A percentile compares a stretch with the other conserved stretches of the same genome.
Evolutionary conservation across 768 basidiomycete species (phyloP).

Genomic region (Rhodotorula toruloides): DNA sequence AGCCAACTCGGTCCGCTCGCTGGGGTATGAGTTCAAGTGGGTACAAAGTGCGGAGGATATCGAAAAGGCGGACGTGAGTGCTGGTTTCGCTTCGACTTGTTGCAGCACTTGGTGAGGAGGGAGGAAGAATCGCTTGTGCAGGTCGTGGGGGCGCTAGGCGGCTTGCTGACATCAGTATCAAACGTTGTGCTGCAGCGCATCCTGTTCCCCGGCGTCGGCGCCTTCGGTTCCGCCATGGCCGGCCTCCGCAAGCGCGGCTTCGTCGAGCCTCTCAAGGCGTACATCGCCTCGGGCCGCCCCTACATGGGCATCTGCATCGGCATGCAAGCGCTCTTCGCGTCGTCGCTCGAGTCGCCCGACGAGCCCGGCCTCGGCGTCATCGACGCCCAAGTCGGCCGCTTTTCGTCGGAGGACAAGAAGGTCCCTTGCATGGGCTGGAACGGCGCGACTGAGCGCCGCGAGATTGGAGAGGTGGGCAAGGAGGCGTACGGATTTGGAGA

Average conservation of each 20-base stretch:
- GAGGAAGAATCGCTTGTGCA: too few species aligned
- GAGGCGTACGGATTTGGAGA: constrained; percentile 49
- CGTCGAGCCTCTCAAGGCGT: constrained; percentile 69
- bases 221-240: constrained; percentile 79
- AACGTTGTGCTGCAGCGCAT: constrained; percentile 82
- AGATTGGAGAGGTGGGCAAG: constrained; percentile 53
- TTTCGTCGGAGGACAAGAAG: constrained; percentile 58
- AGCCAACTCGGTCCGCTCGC: constrained; percentile 49
- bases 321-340: constrained; percentile 88
- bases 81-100: too few species aligned
- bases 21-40: constrained; percentile 87
- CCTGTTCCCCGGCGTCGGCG: constrained; percentile 93
- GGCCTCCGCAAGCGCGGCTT: constrained; percentile 68
- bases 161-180: too few species aligned
- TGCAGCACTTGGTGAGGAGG: too few species aligned
- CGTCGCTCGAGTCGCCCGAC: constrained; percentile 70
- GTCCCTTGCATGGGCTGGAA: constrained; percentile 99
- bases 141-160: too few species aligned
- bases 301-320: constrained; percentile 94
- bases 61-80: constrained; percentile 76
- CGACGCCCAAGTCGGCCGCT: constrained; percentile 73
- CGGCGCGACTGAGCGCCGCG: constrained; percentile 43
- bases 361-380: constrained; percentile 74
- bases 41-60: constrained; percentile 75
- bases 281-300: constrained; percentile 79